Evolutionary conservation across 2,329 filamentous ascomycete species (phyloP), one percentile per base, ranked within the genome.

Genomic region (Podosphaera aphanis): DNA sequence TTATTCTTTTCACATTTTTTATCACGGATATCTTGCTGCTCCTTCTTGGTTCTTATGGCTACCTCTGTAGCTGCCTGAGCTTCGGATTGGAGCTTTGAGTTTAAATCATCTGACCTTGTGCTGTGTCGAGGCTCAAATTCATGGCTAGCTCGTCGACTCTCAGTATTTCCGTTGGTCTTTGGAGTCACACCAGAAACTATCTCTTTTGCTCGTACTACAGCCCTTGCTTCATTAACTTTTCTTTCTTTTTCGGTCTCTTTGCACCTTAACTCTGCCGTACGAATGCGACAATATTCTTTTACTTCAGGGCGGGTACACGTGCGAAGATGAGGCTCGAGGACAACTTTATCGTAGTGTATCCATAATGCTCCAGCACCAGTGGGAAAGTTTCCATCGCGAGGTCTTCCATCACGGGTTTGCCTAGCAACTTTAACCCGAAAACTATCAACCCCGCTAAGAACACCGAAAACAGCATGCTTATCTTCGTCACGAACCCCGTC

Each of bases 221-320:
- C 56, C 33, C 48, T 52, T 11, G 50, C 13, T 19, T 57, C 70
- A 51, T 77, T 76, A 1, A 59, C 57, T 3, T 59, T 53, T 16
- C 66, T 64, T 2, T 74, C 64, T 0, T 66, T 64, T 0, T 63
- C 56, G 0, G 54, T 57, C 56, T 77, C 74, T 20, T 66, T 69
- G 4, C 61, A 59, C 41, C 76, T 71, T 0, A 75, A 59, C 51
- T 77, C 72, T 40, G 61, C 64, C 53, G 77, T 72, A 3, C 74
- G 69, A 35, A 78, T 66, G 16, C 73, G 71, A 44, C 70, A 71
- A 50, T 77, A 78, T 53, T 78, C 73, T 56, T 77, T 77, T 43
- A 78, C 63, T 50, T 78, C 73, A 1, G 64, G 62, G 8, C 73
- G 61, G 3, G 59, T 65, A 1, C 77, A 59, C 1, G 59, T 52